These are phyloP conservation scores for Coprinopsis strossmayeri DNA, from an alignment of 768 basidiomycete species.

Conservation along the genomic window DNA sequence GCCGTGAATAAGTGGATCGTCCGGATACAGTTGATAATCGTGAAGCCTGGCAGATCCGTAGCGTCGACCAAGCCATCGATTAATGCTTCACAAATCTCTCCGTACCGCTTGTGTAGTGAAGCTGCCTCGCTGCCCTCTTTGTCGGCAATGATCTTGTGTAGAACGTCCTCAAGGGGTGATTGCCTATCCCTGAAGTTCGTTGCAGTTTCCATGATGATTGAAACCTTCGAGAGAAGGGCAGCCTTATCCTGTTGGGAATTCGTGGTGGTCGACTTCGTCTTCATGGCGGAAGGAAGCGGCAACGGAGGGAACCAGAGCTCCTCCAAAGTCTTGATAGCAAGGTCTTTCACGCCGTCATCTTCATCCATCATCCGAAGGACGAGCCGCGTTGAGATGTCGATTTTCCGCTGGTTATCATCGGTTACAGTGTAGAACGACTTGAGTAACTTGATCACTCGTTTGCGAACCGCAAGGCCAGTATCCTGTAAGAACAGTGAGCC, in stretches of 20 bases:
- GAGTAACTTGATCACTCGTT: slow-evolving; percentile 92
- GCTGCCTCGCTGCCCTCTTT: slow-evolving; percentile 54
- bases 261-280: slow-evolving; percentile 21
- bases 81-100: slow-evolving; percentile 76
- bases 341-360: slow-evolving; percentile 91
- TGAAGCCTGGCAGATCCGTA: slow-evolving; percentile 70
- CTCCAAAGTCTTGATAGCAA: slow-evolving; percentile 84
- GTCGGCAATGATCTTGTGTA: slow-evolving; percentile 75
- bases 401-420: slow-evolving; percentile 48
- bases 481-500: slow-evolving; percentile 47
- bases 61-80: slow-evolving; percentile 90
- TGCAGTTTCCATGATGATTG: slow-evolving; percentile 81
- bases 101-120: slow-evolving; percentile 59
- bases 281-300: slow-evolving; percentile 28
- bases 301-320: slow-evolving; percentile 78
- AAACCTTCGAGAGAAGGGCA: slow-evolving; percentile 56
- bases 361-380: slow-evolving; percentile 86
- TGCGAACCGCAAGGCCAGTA: slow-evolving; percentile 87
- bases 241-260: slow-evolving; percentile 40
- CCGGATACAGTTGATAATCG: slow-evolving; percentile 76
- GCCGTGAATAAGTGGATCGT: slow-evolving; percentile 80
- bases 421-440: slow-evolving; percentile 73
- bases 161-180: slow-evolving; percentile 75
- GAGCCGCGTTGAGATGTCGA: slow-evolving; percentile 79
- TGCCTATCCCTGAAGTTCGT: slow-evolving; percentile 79